Conservation (phyloP, 176 grass and related monocot species). For the Pharus latifolius region DNA sequence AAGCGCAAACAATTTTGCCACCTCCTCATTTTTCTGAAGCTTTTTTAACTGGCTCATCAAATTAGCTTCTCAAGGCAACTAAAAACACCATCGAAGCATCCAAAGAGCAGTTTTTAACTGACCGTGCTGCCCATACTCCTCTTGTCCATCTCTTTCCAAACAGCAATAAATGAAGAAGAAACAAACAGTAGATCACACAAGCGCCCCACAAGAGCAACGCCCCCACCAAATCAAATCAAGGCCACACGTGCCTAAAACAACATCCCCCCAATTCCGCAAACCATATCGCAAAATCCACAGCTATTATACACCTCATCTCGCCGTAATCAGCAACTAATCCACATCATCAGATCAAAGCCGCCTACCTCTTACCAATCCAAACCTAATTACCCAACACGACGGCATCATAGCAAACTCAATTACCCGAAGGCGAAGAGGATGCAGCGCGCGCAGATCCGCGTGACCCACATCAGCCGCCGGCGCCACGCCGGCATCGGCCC, state of each 20-base stretch:
- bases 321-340: neutral
- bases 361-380: neutral
- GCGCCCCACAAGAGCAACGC: conserved; percentile 2
- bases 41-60: neutral
- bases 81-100: neutral
- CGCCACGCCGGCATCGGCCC: conserved; percentile 67
- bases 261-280: neutral
- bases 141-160: neutral
- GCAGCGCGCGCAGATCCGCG: conserved; percentile 70
- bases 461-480: conserved; percentile 80
- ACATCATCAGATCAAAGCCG: neutral
- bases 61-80: neutral
- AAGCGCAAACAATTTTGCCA: neutral
- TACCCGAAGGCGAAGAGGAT: conserved; percentile 99
- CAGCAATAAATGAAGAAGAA: neutral
- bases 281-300: neutral
- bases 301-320: neutral
- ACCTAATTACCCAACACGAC: too few species aligned
- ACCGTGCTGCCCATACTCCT: neutral
- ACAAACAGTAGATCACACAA: neutral
- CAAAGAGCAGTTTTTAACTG: neutral
- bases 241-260: conserved; percentile 20
- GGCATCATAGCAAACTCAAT: too few species aligned
- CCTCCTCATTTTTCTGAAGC: neutral
- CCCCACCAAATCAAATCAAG: conserved; percentile 1